Evolutionary conservation across 1,284 basidiomycete species (phyloP), one percentile per base, ranked within the genome.

Genomic region (Rugosomyces carneus): DNA sequence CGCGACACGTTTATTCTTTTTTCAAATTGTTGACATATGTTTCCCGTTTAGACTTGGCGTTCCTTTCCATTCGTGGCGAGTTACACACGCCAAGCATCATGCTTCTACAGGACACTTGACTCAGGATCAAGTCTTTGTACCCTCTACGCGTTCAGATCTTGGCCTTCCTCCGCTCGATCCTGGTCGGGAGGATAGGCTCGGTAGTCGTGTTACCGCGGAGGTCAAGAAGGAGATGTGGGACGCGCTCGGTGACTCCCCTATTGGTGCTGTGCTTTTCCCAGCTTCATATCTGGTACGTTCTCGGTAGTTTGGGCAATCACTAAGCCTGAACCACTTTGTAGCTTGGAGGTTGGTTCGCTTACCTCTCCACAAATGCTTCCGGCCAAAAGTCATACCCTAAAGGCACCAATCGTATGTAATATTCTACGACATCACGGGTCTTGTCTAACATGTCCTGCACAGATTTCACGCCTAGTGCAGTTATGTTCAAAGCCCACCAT

Each of bases 1-100:
- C 18, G 15, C 36, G 36, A 20, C 21, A 13, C 21, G 27, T 9
- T 29, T 10, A 5, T 4, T 29, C 10, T 29, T 29, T 29, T 9
- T 19, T 46, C n/a, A n/a, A n/a, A n/a, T n/a, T n/a, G n/a, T n/a
- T 51, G 39, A 59, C 57, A 60, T 60, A 53, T 66, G 61, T 62
- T 60, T 58, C 54, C 60, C 53, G 23, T 3, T 16, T 51, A 89
- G 86, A 48, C 80, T 99, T 41, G 85, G 96, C 44, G 95, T 99
- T 11, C 95, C 96, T 8, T 99, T 94, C 71, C 94, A 99, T 66
- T 92, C 93, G 18, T 99, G 96, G 96, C 80, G 93, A 53, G 94
- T 99, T 65, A 90, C 88, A 3, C 95, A 99, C 66, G 93, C 82
- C 29, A 93, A 93, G 65, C 95, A 99, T 68, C 95, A 99, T 68